Conservation (phyloP, 2,329 filamentous ascomycete species). For the Gnomoniopsis sp. region DNA sequence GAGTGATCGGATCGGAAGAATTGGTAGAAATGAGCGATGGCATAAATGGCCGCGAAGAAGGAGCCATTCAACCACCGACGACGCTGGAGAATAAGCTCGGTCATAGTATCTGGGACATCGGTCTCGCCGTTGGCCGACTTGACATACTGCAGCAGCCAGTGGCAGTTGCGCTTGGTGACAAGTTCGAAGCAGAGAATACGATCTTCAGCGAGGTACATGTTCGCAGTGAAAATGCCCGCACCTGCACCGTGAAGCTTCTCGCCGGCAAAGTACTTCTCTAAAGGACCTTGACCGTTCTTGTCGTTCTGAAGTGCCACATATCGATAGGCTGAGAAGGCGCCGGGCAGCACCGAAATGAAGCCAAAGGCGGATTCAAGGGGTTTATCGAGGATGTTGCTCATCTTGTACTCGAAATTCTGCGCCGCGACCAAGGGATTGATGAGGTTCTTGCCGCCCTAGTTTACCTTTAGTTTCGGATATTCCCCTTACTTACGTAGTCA, state of each 20-base stretch:
- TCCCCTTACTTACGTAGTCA: too few relatives aligned
- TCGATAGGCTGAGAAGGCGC: constrained; percentile 97
- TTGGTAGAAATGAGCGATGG: constrained; percentile 91
- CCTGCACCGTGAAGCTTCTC: constrained; percentile 19
- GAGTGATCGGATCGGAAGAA: constrained; percentile 93
- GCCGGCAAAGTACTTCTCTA: constrained; percentile 19
- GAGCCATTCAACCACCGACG: constrained; percentile 97
- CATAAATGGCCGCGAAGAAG: constrained; percentile 97
- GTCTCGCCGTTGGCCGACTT: constrained; percentile 97
- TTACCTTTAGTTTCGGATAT: too few relatives aligned
- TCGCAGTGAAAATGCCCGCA: constrained; percentile 79
- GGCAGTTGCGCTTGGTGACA: constrained; percentile 93
- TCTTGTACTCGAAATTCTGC: constrained; percentile 99
- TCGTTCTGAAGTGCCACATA: constrained; percentile 95
- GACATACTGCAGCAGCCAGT: constrained; percentile 97
- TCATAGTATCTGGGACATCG: constrained; percentile 90
- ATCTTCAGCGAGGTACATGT: constrained; percentile 99
- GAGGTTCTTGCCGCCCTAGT: constrained; percentile 82
- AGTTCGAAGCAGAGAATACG: constrained; percentile 98
- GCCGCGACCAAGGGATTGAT: constrained; percentile 92
- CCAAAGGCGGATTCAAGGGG: constrained; percentile 95
- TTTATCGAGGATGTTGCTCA: constrained; percentile 99
- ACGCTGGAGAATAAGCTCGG: constrained; percentile 91
- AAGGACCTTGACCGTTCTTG: constrained; percentile 80
- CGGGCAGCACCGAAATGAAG: constrained; percentile 94